phyloP scores from a whole-genome alignment of 805 yeast genomes.

The Clavispora fructus region DNA sequence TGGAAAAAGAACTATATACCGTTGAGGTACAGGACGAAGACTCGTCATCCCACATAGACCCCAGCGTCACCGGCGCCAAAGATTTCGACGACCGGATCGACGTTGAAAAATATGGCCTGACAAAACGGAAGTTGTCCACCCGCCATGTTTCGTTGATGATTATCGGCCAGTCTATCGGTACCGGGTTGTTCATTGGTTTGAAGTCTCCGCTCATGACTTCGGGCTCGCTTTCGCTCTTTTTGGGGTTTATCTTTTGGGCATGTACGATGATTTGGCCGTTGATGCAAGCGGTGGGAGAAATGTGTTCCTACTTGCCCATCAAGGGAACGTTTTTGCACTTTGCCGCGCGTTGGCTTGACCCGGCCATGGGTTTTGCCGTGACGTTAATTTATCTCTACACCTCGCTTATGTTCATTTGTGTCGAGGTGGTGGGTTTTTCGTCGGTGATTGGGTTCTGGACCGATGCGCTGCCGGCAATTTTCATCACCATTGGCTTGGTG shows the following conservation, averaged over 20 bases:
- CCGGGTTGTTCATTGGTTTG: slow-evolving; percentile 32
- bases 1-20: background rate
- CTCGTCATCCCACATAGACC: slow-evolving; percentile 3
- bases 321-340: slow-evolving; percentile 31
- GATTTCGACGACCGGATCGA: slow-evolving; percentile 27
- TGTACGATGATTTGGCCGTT: slow-evolving; percentile 29
- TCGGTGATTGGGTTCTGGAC: slow-evolving; percentile 27
- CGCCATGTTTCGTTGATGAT: slow-evolving; percentile 33
- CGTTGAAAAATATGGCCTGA: slow-evolving; percentile 23
- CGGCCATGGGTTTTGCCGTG: slow-evolving; percentile 32
- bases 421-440: slow-evolving; percentile 30
- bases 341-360: slow-evolving; percentile 32
- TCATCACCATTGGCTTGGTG: slow-evolving; percentile 26
- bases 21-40: background rate
- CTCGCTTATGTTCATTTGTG: slow-evolving; percentile 28
- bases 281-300: slow-evolving; percentile 34
- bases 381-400: slow-evolving; percentile 30
- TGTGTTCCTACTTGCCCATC: slow-evolving; percentile 33
- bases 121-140: slow-evolving; percentile 23
- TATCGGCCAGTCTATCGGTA: slow-evolving; percentile 32
- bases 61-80: slow-evolving; percentile 5
- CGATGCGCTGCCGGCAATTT: slow-evolving; percentile 27
- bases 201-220: slow-evolving; percentile 25
- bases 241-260: slow-evolving; percentile 28
- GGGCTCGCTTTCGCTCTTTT: slow-evolving; percentile 31